These are phyloP conservation scores for Ophiostoma perfectum DNA, from an alignment of 2,329 filamentous ascomycete genomes.

Conservation along the genomic window DNA sequence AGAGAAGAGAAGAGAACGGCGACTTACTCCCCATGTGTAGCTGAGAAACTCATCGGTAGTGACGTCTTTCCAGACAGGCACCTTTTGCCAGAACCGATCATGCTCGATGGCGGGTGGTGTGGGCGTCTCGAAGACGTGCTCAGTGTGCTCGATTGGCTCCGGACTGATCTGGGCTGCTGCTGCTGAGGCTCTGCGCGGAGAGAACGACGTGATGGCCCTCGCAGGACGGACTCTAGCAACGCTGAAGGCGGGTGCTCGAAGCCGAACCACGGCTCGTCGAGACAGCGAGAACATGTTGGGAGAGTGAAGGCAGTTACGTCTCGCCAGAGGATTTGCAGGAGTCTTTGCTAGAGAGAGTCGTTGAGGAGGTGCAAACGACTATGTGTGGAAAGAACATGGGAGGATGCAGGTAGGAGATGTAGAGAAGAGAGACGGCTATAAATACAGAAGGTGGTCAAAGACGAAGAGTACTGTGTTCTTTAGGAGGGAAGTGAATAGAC, in stretches of 20 bases:
- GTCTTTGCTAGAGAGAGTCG: neutral
- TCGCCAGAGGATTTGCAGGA: neutral
- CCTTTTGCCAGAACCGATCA: slow-evolving; percentile 44
- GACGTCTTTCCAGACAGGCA: slow-evolving; percentile 47
- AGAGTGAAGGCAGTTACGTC: neutral
- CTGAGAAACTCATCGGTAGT: slow-evolving; percentile 45
- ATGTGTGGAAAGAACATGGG: neutral
- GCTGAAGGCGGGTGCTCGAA: neutral
- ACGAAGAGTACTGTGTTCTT: no score
- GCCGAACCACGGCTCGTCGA: neutral
- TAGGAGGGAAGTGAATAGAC: no score
- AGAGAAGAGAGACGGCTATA: neutral
- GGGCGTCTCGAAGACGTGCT: neutral
- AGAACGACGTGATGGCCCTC: neutral
- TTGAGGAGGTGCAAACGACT: neutral
- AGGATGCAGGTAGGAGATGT: neutral
- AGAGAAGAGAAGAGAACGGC: neutral
- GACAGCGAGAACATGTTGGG: neutral
- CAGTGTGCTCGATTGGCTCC: neutral
- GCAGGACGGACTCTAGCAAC: neutral
- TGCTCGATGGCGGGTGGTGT: neutral
- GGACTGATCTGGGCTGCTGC: neutral
- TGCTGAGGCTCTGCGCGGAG: neutral
- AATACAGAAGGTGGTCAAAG: neutral
- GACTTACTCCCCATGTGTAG: slow-evolving; percentile 51